These are phyloP conservation scores for Rossbeevera mucosa DNA, from an alignment of 768 basidiomycete genomes.

Conservation along the genomic window DNA sequence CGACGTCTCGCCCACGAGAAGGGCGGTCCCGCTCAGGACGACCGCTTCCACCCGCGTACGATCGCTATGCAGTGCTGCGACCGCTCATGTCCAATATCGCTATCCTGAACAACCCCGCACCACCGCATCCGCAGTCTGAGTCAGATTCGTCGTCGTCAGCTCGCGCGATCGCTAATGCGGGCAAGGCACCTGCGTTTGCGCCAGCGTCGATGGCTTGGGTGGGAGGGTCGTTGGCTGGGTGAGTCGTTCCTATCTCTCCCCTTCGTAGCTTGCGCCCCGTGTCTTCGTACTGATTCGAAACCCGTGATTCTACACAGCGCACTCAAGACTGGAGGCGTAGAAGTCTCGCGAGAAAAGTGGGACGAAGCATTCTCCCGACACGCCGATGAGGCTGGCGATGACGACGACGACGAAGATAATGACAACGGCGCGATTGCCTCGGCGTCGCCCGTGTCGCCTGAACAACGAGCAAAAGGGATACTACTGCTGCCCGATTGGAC, in stretches of 20 bases:
- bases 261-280: not conserved
- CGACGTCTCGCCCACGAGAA: slow-evolving; percentile 32
- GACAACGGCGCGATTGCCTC: slow-evolving; percentile 36
- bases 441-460: slow-evolving; percentile 13
- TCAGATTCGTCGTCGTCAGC: slow-evolving; percentile 34
- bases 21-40: slow-evolving; percentile 34
- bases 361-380: slow-evolving; percentile 57
- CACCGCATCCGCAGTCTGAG: slow-evolving; percentile 30
- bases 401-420: not conserved
- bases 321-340: slow-evolving; percentile 81
- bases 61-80: slow-evolving; percentile 71
- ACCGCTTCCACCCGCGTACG: slow-evolving; percentile 49
- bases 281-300: not conserved
- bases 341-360: slow-evolving; percentile 81
- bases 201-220: slow-evolving; percentile 86
- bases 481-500: slow-evolving; percentile 81
- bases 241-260: slow-evolving; percentile 25
- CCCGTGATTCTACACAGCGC: slow-evolving; percentile 43
- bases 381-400: slow-evolving; percentile 16
- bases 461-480: slow-evolving; percentile 38
- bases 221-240: slow-evolving; percentile 91
- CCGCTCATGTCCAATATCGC: slow-evolving; percentile 69
- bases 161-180: slow-evolving; percentile 58
- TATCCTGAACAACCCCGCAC: slow-evolving; percentile 81
- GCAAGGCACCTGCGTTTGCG: slow-evolving; percentile 83